Evolutionary conservation across 805 yeast species (phyloP).

Genomic region (Komagataella phaffii): DNA sequence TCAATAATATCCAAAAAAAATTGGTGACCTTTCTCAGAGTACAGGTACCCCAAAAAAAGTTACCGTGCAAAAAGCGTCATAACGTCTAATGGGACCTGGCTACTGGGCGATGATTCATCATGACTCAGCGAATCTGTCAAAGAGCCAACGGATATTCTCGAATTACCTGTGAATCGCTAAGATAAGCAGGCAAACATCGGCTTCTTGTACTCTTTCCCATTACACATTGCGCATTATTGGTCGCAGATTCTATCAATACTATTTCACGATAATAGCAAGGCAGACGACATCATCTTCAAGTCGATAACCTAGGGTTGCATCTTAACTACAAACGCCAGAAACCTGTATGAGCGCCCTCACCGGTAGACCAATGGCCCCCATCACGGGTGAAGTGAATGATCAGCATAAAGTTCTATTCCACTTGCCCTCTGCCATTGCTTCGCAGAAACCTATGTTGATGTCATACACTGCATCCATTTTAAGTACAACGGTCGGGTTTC

Average conservation of each 20-base stretch:
- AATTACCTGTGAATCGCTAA: neutral
- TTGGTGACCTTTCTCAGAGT: no score
- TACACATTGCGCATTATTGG: neutral
- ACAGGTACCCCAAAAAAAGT: no score
- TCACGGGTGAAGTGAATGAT: conserved; percentile 9
- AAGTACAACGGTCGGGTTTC: conserved; percentile 66
- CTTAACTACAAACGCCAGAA: neutral
- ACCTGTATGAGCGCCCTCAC: neutral
- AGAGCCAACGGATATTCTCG: neutral
- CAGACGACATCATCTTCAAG: neutral
- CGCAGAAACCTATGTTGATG: conserved; percentile 42
- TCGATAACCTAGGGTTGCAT: neutral
- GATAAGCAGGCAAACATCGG: neutral
- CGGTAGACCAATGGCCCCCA: neutral
- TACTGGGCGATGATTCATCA: neutral
- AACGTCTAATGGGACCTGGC: neutral
- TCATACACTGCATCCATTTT: conserved; percentile 53
- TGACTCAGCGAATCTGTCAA: neutral
- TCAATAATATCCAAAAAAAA: no score
- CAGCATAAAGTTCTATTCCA: conserved; percentile 28
- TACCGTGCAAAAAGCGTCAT: no score
- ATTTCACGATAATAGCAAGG: neutral
- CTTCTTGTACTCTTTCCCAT: neutral
- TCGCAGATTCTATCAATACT: neutral
- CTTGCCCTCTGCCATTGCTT: conserved; percentile 33